Evolutionary conservation across 768 basidiomycete species (phyloP).

Genomic region (Tephrocybe sp.): DNA sequence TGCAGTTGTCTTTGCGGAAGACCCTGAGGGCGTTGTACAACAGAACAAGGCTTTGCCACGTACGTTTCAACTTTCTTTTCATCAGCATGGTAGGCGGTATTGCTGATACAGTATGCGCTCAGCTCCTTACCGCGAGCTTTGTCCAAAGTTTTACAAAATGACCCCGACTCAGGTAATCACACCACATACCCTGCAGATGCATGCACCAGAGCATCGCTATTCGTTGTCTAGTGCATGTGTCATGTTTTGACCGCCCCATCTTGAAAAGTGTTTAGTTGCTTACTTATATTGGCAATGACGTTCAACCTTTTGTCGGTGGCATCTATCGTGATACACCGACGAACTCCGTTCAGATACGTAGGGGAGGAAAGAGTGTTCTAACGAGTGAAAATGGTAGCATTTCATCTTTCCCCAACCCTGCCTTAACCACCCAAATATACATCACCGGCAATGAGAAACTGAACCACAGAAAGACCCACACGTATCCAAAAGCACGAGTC

Average conservation of each 20-base stretch:
- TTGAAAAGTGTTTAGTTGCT: too few relatives aligned
- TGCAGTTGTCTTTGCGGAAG: conserved; percentile 8
- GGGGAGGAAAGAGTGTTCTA: background rate
- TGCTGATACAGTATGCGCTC: background rate
- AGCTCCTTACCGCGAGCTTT: conserved; percentile 6
- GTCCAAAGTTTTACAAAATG: conserved; percentile 2
- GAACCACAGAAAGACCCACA: background rate
- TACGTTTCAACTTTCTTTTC: background rate
- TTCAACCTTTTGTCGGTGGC: too few relatives aligned
- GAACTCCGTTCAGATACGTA: too few relatives aligned
- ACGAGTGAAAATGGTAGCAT: conserved; percentile 2
- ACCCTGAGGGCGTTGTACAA: background rate
- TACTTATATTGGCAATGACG: too few relatives aligned
- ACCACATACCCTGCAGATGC: background rate
- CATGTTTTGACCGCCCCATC: too few relatives aligned
- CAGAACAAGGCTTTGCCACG: conserved; percentile 3
- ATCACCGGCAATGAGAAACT: background rate
- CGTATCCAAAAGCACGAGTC: conserved; percentile 1
- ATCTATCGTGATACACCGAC: too few relatives aligned
- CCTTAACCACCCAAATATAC: background rate
- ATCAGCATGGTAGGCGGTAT: background rate
- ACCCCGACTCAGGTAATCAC: conserved; percentile 1
- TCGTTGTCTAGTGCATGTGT: too few relatives aligned
- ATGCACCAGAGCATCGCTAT: too few relatives aligned
- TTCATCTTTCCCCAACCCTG: background rate